Evolutionary conservation across 768 basidiomycete genomes (phyloP), one percentile per base, ranked within the genome.

Genomic region (Peribolospora kevripleyi): DNA sequence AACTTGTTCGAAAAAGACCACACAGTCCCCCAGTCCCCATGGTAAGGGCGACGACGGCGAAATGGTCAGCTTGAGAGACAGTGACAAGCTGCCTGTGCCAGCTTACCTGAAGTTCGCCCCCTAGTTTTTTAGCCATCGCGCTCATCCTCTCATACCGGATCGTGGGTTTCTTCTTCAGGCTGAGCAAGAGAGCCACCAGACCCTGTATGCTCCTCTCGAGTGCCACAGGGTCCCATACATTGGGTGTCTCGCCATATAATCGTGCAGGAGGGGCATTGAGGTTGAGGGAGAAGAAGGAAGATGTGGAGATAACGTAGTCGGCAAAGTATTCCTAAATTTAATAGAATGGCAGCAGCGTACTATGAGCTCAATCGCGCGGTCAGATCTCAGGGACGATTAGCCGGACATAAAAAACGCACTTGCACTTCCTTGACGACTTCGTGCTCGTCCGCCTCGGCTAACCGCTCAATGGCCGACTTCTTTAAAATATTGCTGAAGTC

Each of bases 401-500:
- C 40, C 5, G 47, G 49, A 46, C 25, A 11, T 50, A 3, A 6
- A 9, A 14, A 41, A 59, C 74, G 57, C 63, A 90, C 90, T 77
- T 98, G 93, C 2, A 98, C 84, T 70, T 98, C 93, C 54, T 79
- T 77, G 10, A 98, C 91, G 13, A 95, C 82, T 67, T 98, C 93
- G 59, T 84, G 85, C 67, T 93, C 86, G 65, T 98, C 93, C 14
- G 81, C 84, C 62, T 85, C 81, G 0, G 93, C 93, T 52, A 97
- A 73, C 7, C 84, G 76, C 68, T 97, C 93, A 51, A 98, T 95
- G 38, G 81, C 76, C 4, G 75, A 73, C 71, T 97, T 97, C 59
- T 76, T 84, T 59, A 98, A 68, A 46, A 84, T 78, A 63, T 88
- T 97, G 70, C 88, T 95, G 66, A 98, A 98, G 69, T 93, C 91